Conservation (phyloP, 108 stramenopile genomes). For the Halocafeteria seosinensis region DNA sequence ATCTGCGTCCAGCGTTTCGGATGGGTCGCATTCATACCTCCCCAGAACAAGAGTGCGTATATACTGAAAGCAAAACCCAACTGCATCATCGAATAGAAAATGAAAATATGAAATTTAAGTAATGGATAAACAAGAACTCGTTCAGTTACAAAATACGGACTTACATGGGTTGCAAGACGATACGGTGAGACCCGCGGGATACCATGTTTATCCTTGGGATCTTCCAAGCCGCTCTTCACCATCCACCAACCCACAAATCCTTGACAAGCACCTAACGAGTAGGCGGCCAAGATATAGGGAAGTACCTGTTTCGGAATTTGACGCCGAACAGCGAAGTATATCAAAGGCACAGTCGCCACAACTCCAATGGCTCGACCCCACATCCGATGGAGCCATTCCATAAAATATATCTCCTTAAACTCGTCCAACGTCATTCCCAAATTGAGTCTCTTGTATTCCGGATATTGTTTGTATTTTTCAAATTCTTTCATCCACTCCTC, state of each 20-base stretch:
- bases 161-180: constrained; percentile 77
- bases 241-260: constrained; percentile 99
- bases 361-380: constrained; percentile 75
- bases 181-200: constrained; percentile 89
- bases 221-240: constrained; percentile 87
- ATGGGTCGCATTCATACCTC: constrained; percentile 49
- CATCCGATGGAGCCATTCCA: constrained; percentile 98
- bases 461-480: constrained; percentile 78
- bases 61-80: constrained; percentile 82
- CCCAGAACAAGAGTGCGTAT: constrained; percentile 70
- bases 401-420: constrained; percentile 90
- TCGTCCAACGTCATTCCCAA: constrained; percentile 79
- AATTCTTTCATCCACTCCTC: constrained; percentile 86
- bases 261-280: constrained; percentile 87
- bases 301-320: constrained; percentile 10
- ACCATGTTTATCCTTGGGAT: constrained; percentile 58
- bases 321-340: constrained; percentile 55
- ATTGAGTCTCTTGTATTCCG: constrained; percentile 49
- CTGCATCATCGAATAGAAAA: too few relatives aligned
- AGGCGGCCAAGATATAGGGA: constrained; percentile 47
- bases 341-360: constrained; percentile 59
- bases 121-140: constrained; percentile 80
- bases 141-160: constrained; percentile 83
- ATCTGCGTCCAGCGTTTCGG: not conserved
- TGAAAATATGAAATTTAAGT: too few relatives aligned